These are phyloP conservation scores for Aspergillaceae sp. DNA, from an alignment of 2,329 filamentous ascomycete genomes.

Conservation along the genomic window DNA sequence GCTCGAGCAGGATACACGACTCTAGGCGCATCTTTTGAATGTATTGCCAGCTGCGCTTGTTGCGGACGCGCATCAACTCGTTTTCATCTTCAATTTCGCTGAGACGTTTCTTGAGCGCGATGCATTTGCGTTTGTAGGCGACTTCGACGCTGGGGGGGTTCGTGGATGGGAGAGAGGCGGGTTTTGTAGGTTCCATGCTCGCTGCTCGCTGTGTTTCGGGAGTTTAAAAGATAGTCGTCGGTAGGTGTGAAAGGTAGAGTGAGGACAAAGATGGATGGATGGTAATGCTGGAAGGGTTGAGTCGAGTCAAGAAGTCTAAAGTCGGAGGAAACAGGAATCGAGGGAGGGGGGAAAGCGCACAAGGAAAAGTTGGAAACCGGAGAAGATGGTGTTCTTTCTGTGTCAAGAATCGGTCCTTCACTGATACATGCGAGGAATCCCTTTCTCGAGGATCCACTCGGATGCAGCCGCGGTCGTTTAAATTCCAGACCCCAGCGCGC, in stretches of 20 bases:
- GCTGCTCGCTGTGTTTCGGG: no score
- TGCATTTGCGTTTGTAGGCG: conserved; percentile 93
- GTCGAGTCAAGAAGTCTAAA: neutral
- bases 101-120: conserved; percentile 83
- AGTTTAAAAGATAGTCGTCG: no score
- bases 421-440: neutral
- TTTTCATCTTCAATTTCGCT: conserved; percentile 89
- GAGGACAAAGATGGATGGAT: neutral
- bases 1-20: conserved; percentile 36
- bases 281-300: neutral
- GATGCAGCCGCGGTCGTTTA: neutral
- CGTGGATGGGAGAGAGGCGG: conserved; percentile 23
- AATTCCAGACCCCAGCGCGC: no score
- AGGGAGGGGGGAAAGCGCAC: neutral
- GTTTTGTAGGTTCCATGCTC: conserved; percentile 6
- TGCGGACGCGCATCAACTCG: conserved; percentile 69
- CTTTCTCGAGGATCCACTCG: neutral
- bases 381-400: neutral
- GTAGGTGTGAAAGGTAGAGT: neutral
- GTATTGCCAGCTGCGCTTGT: conserved; percentile 70
- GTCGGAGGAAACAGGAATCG: neutral
- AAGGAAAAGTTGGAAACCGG: neutral
- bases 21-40: conserved; percentile 81
- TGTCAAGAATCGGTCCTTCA: neutral
- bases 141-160: conserved; percentile 86